Evolutionary conservation across 345 rosid species (phyloP).

Genomic region (Corymbia maculata): DNA sequence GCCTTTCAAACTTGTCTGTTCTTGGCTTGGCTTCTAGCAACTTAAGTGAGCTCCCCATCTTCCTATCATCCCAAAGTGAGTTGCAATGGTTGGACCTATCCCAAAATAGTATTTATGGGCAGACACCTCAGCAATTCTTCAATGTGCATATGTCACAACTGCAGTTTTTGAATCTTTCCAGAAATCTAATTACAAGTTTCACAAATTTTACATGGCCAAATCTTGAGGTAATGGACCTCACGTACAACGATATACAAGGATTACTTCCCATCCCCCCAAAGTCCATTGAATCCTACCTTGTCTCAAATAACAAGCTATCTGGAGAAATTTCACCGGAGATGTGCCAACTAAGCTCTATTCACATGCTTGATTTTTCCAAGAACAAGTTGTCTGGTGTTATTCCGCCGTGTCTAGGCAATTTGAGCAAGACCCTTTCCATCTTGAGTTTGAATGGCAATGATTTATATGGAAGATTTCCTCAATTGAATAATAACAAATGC

Average conservation of each 20-base stretch:
- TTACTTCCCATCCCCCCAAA: neutral
- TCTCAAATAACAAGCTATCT: neutral
- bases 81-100: neutral
- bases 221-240: neutral
- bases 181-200: neutral
- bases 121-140: constrained; percentile 2
- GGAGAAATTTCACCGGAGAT: neutral
- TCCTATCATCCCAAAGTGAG: constrained; percentile 1
- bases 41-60: constrained; percentile 6
- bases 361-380: neutral
- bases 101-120: constrained; percentile 4
- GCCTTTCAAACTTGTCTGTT: neutral
- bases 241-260: neutral
- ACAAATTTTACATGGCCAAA: neutral
- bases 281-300: neutral
- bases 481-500: neutral
- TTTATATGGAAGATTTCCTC: neutral
- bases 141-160: neutral
- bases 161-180: neutral
- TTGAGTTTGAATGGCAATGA: neutral
- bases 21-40: constrained; percentile 8
- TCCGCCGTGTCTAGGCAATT: neutral
- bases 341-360: neutral
- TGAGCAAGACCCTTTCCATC: neutral
- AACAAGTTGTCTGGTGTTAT: neutral